These are phyloP conservation scores for Coemansia sp. DNA, from an alignment of 192 early-diverging fungal genomes.

Conservation along the genomic window DNA sequence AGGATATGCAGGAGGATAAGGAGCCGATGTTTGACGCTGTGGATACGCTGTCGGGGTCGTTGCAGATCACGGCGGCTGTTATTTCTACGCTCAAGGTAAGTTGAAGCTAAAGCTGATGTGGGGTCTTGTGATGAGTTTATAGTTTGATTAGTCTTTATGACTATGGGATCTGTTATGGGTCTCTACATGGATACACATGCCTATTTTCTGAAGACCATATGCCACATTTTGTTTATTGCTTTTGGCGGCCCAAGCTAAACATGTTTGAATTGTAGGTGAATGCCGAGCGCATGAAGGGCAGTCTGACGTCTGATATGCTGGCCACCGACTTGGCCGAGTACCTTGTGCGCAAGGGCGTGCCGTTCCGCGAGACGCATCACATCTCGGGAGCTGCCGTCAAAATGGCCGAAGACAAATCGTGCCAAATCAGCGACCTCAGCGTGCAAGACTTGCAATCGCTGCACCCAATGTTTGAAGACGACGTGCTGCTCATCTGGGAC, in stretches of 20 bases:
- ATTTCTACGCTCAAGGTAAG: slow-evolving; percentile 81
- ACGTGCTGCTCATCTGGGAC: slow-evolving; percentile 84
- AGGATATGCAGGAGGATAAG: slow-evolving; percentile 99
- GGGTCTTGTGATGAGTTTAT: slow-evolving; percentile 27
- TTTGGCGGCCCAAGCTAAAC: too few relatives aligned
- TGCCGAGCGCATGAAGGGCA: slow-evolving; percentile 76
- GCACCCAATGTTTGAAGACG: slow-evolving; percentile 80
- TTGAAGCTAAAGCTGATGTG: neutral
- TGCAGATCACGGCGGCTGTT: slow-evolving; percentile 92
- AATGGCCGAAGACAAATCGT: slow-evolving; percentile 85
- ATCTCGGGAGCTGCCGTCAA: slow-evolving; percentile 94
- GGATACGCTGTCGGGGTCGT: slow-evolving; percentile 83
- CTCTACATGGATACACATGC: slow-evolving; percentile 36
- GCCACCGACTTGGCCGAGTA: slow-evolving; percentile 99
- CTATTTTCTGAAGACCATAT: neutral
- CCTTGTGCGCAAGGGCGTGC: slow-evolving; percentile 95
- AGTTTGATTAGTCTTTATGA: slow-evolving; percentile 57
- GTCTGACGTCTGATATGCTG: slow-evolving; percentile 89
- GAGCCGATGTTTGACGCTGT: slow-evolving; percentile 97
- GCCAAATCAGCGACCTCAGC: slow-evolving; percentile 69
- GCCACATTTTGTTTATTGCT: too few relatives aligned
- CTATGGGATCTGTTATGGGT: slow-evolving; percentile 3
- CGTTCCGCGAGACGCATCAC: slow-evolving; percentile 99
- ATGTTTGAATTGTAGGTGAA: slow-evolving; percentile 61
- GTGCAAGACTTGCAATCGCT: slow-evolving; percentile 80